phyloP scores from a whole-genome alignment of 257 asterid genomes.

The Nicotiana paniculata region DNA sequence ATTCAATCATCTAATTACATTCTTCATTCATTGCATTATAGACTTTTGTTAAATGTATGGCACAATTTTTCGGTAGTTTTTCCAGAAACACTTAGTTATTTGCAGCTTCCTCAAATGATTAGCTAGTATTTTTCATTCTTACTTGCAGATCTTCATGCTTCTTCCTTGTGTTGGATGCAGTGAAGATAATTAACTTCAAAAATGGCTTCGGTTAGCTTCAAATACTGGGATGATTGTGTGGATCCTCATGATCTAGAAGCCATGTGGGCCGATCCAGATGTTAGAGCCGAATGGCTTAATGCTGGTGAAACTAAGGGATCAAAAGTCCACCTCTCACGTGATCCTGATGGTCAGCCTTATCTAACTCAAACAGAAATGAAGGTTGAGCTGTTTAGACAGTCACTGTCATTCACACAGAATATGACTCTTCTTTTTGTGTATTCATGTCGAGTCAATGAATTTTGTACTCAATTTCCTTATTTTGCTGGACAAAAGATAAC shows the following conservation, averaged over 20 bases:
- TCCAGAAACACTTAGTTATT: neutral
- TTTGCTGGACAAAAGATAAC: too few relatives aligned
- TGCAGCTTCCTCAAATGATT: neutral
- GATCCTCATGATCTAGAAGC: conserved; percentile 74
- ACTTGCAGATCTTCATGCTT: neutral
- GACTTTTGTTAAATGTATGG: neutral
- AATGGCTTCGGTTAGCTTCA: conserved; percentile 66
- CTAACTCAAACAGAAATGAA: conserved; percentile 93
- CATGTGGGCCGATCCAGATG: conserved; percentile 80
- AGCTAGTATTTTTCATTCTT: neutral
- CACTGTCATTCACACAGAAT: neutral
- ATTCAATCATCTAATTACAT: too few relatives aligned
- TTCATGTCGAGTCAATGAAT: too few relatives aligned
- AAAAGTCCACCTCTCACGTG: conserved; percentile 87
- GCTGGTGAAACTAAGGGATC: conserved; percentile 83
- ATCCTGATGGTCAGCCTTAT: conserved; percentile 88
- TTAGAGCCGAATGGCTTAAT: conserved; percentile 69
- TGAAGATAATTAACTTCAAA: neutral
- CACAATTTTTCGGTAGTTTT: neutral
- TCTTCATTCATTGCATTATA: too few relatives aligned
- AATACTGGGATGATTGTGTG: conserved; percentile 90
- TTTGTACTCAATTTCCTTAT: too few relatives aligned
- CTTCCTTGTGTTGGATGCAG: neutral
- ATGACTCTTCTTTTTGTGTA: neutral
- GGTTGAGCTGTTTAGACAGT: conserved; percentile 29